phyloP scores from a whole-genome alignment of 129 eudicot genomes.

The Tanacetum coccineum region DNA sequence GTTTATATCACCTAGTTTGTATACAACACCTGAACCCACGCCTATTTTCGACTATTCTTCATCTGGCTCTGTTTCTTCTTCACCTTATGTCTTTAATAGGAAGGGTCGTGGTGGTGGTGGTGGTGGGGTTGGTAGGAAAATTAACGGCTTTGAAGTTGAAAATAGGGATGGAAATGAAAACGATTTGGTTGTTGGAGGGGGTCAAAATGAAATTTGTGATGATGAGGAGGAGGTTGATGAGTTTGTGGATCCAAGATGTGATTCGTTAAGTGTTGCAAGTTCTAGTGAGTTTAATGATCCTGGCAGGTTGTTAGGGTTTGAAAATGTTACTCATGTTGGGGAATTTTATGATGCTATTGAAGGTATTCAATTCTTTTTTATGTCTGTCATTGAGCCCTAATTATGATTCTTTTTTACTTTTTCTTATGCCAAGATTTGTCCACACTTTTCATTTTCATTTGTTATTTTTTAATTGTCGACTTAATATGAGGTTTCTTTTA shows the following conservation, averaged over 20 bases:
- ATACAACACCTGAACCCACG: conserved; percentile 40
- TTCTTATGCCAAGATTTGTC: background rate
- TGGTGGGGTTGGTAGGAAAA: conserved; percentile 21
- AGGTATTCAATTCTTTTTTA: too few relatives aligned
- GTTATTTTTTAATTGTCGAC: background rate
- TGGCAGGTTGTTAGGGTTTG: conserved; percentile 28
- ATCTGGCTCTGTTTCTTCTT: conserved; percentile 33
- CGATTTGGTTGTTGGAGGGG: conserved; percentile 22
- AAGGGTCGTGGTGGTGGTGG: conserved; percentile 42
- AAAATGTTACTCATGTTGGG: conserved; percentile 30
- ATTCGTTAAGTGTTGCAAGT: conserved; percentile 34
- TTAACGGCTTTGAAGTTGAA: conserved; percentile 33
- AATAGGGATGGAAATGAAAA: conserved; percentile 3
- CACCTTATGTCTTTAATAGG: conserved; percentile 39
- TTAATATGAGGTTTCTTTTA: background rate
- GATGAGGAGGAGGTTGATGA: conserved; percentile 22
- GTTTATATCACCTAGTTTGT: conserved; percentile 39
- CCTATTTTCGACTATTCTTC: conserved; percentile 30
- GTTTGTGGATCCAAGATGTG: conserved; percentile 37
- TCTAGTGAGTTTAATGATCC: conserved; percentile 32
- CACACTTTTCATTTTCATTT: background rate
- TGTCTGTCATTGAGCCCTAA: too few relatives aligned
- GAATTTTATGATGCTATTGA: conserved; percentile 41
- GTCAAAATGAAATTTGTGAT: background rate
- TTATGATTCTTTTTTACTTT: background rate